These are phyloP conservation scores for Ilyonectria robusta DNA, from an alignment of 2,329 filamentous ascomycete species.

Conservation along the genomic window DNA sequence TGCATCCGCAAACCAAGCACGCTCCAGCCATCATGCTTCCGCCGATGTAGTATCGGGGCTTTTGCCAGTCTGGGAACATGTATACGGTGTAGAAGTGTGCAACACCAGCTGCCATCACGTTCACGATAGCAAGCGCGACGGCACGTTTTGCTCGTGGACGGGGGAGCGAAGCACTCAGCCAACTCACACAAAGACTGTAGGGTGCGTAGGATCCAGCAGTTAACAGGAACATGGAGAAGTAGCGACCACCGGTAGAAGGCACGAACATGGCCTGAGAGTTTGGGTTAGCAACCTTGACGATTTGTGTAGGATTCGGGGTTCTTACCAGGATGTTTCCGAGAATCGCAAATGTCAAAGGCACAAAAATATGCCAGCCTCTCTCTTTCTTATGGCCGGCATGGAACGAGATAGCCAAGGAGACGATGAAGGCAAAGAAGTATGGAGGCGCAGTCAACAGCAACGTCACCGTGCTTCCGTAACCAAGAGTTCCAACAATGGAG, in stretches of 20 bases:
- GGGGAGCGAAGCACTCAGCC: constrained; percentile 25
- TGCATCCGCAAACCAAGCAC: constrained; percentile 41
- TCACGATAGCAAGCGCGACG: constrained; percentile 22
- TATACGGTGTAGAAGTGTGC: constrained; percentile 49
- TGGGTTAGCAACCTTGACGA: background rate
- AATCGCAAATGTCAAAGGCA: constrained; percentile 51
- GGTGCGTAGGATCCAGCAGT: constrained; percentile 24
- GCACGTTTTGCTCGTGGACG: constrained; percentile 25
- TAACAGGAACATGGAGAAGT: constrained; percentile 29
- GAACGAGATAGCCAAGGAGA: constrained; percentile 59
- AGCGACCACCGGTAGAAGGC: constrained; percentile 16
- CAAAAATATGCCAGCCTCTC: constrained; percentile 61
- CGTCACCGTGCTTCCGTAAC: constrained; percentile 23
- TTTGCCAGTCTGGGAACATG: constrained; percentile 50
- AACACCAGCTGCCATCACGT: constrained; percentile 24
- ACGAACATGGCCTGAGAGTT: constrained; percentile 18
- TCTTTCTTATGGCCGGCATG: constrained; percentile 61
- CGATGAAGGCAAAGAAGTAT: constrained; percentile 33
- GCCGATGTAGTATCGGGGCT: constrained; percentile 50
- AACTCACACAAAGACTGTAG: constrained; percentile 23
- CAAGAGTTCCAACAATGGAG: constrained; percentile 32
- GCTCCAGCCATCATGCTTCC: constrained; percentile 46
- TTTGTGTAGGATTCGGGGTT: background rate
- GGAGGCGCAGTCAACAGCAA: constrained; percentile 30
- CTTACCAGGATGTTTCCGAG: constrained; percentile 36